Evolutionary conservation across 371 early-diverging fungal genomes (phyloP).

Genomic region (Batkoa obscura): DNA sequence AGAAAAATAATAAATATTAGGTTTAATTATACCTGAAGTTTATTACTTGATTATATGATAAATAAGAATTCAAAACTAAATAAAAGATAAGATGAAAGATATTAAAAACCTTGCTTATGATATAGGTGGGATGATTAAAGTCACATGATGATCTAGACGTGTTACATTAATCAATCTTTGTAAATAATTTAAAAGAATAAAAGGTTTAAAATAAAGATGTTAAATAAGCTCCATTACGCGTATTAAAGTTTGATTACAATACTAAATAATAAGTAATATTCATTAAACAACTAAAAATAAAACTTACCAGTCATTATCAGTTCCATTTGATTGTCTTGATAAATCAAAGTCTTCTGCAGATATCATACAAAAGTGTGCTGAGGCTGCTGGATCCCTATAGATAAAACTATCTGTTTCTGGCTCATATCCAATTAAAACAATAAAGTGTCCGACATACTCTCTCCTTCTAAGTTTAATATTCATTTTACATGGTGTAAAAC

Average conservation of each 20-base stretch:
- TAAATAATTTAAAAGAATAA: too few species aligned
- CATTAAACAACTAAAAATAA: not conserved
- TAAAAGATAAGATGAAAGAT: too few species aligned
- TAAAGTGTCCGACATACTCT: not conserved
- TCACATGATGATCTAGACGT: too few species aligned
- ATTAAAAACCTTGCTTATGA: too few species aligned
- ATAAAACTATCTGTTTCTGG: not conserved
- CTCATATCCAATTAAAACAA: not conserved
- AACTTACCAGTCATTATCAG: conserved; percentile 1
- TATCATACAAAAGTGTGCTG: not conserved
- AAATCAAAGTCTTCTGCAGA: not conserved
- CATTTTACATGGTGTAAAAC: not conserved
- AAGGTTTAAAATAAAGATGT: too few species aligned
- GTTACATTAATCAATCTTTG: too few species aligned
- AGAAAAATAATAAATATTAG: too few species aligned
- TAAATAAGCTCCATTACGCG: too few species aligned
- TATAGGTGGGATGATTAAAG: too few species aligned
- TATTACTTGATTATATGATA: too few species aligned
- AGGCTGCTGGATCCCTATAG: not conserved
- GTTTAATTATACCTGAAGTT: too few species aligned
- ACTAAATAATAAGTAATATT: not conserved
- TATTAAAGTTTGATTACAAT: not conserved
- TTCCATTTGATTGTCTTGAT: not conserved
- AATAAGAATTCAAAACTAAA: too few species aligned
- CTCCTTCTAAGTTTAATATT: not conserved